Evolutionary conservation across 768 basidiomycete species (phyloP), one percentile per base, ranked within the genome.

Genomic region (Chalciporus sphaerocephalus): DNA sequence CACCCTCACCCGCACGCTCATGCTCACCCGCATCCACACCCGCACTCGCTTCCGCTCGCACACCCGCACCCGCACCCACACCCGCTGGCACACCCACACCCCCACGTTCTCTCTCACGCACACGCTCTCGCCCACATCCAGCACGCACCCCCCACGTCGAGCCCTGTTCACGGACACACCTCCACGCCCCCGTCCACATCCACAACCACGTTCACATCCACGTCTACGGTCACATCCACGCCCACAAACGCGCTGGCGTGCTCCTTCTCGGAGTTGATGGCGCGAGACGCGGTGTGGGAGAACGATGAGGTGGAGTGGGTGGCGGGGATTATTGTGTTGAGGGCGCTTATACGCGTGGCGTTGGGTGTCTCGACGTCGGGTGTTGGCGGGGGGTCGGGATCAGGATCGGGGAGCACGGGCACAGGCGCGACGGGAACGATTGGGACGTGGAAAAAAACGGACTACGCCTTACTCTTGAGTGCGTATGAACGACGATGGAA

Each of bases 401-500:
- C n/a, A n/a, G n/a, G n/a, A n/a, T n/a, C n/a, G n/a, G n/a, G n/a
- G n/a, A n/a, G n/a, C n/a, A n/a, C n/a, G n/a, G n/a, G n/a, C n/a
- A n/a, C n/a, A n/a, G n/a, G n/a, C n/a, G n/a, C n/a, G n/a, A n/a
- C n/a, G n/a, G n/a, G n/a, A n/a, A n/a, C n/a, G n/a, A n/a, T n/a
- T n/a, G n/a, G n/a, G n/a, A n/a, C n/a, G n/a, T 73, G 34, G 71
- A 71, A 76, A 50, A 66, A 75, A 49, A 69, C 74, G 33, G 73
- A 79, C 46, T 82, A 80, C 55, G 79, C 76, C 42, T 75, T 74
- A 23, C 53, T 83, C 17, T 43, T 83, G 57, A 67, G 72, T 33
- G 74, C 70, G 6, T 83, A 83, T 57, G 81, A 83, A 55, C 68
- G 74, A n/a, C 64, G 80, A 43, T 83, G 81, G 81, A 83, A 83